Evolutionary conservation across 1,139 yeast species (phyloP).

Genomic region (Blastobotrys ciferrii): DNA sequence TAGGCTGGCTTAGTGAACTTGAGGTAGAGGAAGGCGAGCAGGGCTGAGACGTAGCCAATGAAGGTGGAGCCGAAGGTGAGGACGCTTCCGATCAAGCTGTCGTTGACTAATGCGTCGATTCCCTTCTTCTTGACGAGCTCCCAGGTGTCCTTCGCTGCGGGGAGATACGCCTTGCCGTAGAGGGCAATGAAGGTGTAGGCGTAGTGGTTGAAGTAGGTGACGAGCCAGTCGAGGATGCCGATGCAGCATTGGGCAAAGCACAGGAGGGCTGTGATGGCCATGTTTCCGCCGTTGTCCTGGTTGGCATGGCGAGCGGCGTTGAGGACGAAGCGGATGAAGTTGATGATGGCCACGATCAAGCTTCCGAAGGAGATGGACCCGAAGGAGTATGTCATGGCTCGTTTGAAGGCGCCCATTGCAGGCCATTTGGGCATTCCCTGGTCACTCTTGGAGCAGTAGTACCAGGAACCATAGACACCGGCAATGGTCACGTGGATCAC

Average conservation of each 20-base stretch:
- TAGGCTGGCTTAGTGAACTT: constrained; percentile 70
- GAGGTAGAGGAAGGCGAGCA: constrained; percentile 70
- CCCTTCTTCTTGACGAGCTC: constrained; percentile 76
- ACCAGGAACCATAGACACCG: constrained; percentile 92
- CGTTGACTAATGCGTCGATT: constrained; percentile 81
- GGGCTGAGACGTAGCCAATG: constrained; percentile 66
- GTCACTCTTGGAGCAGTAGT: constrained; percentile 71
- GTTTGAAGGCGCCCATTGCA: constrained; percentile 74
- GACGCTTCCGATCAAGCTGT: constrained; percentile 75
- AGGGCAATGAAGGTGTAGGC: constrained; percentile 86
- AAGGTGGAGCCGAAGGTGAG: constrained; percentile 68
- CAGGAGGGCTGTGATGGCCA: constrained; percentile 51
- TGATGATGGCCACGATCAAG: constrained; percentile 72
- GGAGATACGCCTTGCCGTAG: constrained; percentile 75
- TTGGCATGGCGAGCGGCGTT: constrained; percentile 46
- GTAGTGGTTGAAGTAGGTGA: constrained; percentile 83
- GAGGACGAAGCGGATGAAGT: constrained; percentile 54
- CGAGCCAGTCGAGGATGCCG: constrained; percentile 71
- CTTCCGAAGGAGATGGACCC: constrained; percentile 93
- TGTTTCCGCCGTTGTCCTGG: constrained; percentile 46
- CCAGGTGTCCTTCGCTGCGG: constrained; percentile 81
- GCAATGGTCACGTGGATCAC: constrained; percentile 82
- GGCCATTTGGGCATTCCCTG: constrained; percentile 81
- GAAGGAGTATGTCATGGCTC: constrained; percentile 82
- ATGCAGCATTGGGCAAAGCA: constrained; percentile 60